Evolutionary conservation across 1,139 yeast species (phyloP), one percentile per base, ranked within the genome.

Genomic region (Candida mesenterica): DNA sequence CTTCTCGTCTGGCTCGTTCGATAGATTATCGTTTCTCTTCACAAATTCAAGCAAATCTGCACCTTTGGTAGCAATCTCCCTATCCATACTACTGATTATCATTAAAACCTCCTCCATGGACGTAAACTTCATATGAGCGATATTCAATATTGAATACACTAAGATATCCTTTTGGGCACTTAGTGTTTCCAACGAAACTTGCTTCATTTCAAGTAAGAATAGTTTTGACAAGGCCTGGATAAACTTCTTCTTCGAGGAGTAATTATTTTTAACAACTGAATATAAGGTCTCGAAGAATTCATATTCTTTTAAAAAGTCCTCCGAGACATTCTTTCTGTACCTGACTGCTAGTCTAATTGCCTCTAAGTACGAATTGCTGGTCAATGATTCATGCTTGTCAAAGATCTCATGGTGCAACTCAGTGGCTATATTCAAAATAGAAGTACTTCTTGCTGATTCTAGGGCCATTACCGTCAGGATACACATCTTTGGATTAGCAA

Each of bases 381-480:
- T 72, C 49, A 88, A 63, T 2, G 88, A 76, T 50, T 84, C 90
- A 50, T 84, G 79, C 43, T 79, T 82, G 15, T 75, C 80, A 46
- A 73, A 77, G 7, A 87, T 52, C 4, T 71, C 75, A 18, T 52
- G 53, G 46, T 84, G 84, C 38, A 84, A 61, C 2, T 66, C 70
- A 2, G 62, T 43, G 0, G 90, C 86, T 7, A 72, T 58, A 2
- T 55, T 55, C 24, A 71, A 62, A 18, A 83, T 64, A n/a, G 58
- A 55, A 2, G 52, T 52, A 18, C 64, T 59, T 0, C 65, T 56
- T 1, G 88, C 77, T 0, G 86, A 70, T 41, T 81, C 79, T 28
- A 88, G 61, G 0, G 92, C 92, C 38, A 87, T 72, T 2, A 85
- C 66, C 0, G 88, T 80, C 0, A 90, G 75, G 9, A 82, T 73